Percentiles rank a stretch among this genome's conserved stretches.
phyloP scores from a whole-genome alignment of 106 monocot species.

The Xerophyta viscosa region DNA sequence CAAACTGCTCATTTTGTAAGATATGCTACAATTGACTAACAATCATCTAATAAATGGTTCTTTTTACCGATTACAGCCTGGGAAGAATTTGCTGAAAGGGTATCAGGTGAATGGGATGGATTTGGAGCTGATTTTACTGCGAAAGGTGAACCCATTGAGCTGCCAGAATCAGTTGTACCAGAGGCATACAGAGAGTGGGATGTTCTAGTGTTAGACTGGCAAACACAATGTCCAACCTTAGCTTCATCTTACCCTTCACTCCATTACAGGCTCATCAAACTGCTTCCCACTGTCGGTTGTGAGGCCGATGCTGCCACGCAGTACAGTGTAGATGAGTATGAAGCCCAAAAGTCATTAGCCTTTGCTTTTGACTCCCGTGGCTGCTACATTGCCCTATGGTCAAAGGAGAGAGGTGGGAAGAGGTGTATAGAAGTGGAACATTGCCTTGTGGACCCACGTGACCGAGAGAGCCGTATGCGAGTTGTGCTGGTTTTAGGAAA shows the following conservation, averaged over 20 bases:
- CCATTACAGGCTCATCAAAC: slow-evolving; percentile 65
- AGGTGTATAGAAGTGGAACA: slow-evolving; percentile 60
- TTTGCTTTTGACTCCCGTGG: slow-evolving; percentile 53
- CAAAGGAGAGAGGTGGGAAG: slow-evolving; percentile 14
- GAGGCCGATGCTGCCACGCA: slow-evolving; percentile 91
- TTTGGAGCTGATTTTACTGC: slow-evolving; percentile 75
- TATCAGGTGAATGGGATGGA: slow-evolving; percentile 97
- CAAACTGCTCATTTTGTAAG: no score
- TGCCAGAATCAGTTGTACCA: slow-evolving; percentile 85
- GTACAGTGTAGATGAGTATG: slow-evolving; percentile 47
- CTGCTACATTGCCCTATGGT: slow-evolving; percentile 57
- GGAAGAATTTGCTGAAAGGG: slow-evolving; percentile 61
- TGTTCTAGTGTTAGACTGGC: slow-evolving; percentile 90
- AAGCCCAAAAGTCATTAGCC: slow-evolving; percentile 22
- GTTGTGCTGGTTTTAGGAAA: slow-evolving; percentile 41
- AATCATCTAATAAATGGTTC: no score
- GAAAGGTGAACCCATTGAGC: slow-evolving; percentile 58
- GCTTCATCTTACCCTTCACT: slow-evolving; percentile 34
- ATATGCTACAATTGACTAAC: no score
- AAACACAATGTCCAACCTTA: slow-evolving; percentile 91
- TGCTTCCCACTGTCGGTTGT: slow-evolving; percentile 88
- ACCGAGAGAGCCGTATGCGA: slow-evolving; percentile 48
- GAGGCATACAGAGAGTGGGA: slow-evolving; percentile 85
- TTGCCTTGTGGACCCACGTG: slow-evolving; percentile 55
- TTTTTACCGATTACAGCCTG: no score